Evolutionary conservation across 345 rosid genomes (phyloP).

Genomic region (Lumnitzera racemosa): DNA sequence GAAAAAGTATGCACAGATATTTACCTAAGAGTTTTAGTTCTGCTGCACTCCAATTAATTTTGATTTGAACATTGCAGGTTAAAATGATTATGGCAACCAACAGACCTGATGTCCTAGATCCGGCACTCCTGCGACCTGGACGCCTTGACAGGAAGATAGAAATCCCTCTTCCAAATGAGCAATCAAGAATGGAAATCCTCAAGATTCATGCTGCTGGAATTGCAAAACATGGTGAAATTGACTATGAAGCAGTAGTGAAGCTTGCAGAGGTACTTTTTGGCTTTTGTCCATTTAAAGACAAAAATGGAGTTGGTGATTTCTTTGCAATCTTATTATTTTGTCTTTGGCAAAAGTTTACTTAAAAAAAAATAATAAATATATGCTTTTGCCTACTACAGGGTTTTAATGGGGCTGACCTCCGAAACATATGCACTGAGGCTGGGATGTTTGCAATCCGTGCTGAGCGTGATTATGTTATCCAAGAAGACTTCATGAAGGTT

Average conservation of each 20-base stretch:
- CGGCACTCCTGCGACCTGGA: conserved; percentile 94
- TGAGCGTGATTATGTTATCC: conserved; percentile 92
- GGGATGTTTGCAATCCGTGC: conserved; percentile 98
- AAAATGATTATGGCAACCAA: conserved; percentile 99
- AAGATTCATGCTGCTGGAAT: conserved; percentile 96
- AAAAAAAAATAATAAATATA: background rate
- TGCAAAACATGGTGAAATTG: conserved; percentile 94
- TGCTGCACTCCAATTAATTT: no score
- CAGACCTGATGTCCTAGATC: conserved; percentile 96
- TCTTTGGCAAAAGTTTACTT: background rate
- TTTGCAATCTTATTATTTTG: background rate
- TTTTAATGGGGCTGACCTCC: conserved; percentile 94
- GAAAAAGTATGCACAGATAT: no score
- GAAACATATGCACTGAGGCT: conserved; percentile 96
- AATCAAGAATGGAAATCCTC: conserved; percentile 92
- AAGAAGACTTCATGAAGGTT: conserved; percentile 99
- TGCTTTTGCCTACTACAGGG: conserved; percentile 38
- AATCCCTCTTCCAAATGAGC: conserved; percentile 95
- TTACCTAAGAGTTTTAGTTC: no score
- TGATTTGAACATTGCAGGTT: conserved; percentile 37
- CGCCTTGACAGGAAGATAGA: conserved; percentile 90
- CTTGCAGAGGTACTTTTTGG: conserved; percentile 73
- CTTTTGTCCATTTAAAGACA: background rate
- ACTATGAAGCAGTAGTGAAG: conserved; percentile 92
- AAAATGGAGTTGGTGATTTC: no score